Base-by-base conservation (phyloP, 805 yeast genomes). In the Yarrowia sp. region DNA sequence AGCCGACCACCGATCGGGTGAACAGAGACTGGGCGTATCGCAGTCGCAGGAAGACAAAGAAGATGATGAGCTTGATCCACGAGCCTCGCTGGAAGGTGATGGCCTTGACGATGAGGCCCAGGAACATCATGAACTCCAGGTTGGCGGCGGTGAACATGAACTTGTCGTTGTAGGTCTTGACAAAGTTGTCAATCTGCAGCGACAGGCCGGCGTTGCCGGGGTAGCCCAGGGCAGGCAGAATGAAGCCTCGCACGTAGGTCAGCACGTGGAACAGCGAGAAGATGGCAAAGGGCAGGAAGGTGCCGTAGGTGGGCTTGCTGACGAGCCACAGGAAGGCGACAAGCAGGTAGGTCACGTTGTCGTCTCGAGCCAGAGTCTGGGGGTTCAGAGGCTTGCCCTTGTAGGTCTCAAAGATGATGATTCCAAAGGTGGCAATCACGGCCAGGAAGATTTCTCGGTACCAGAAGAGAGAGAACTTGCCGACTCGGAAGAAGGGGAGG, bases 231-330 rank as follows among this genome's bases (percentile, higher is more conserved):
- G 85, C 80, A 46, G 98, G 97, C 65, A 93, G 80, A 68, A 94
- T 71, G 71, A 82, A 84, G 49, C 86, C 82, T 72, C 89, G 86
- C 67, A 84, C 71, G 79, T 91, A 94, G 19, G 89, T 87, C 74
- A 92, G 80, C 12, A 86, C 87, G 76, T 93, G 98, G 85, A 94
- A 92, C 19, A 87, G 75, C 9, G 97, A 88, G 77, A 89, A 93
- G 68, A 90, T 80, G 55, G 86, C 80, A 75, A 90, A 92, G 67
- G 98, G 96, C 30, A 87, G 76, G 70, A 89, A 79, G 2, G 96
- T 84, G 67, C 90, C 75, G 40, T 85, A 77, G 70, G 85, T 84
- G 69, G 83, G 85, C 56, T 88, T 86, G 71, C 92, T 84, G 68
- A 87, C 75, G 74, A 83, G 78, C 86, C 87, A 85, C 50, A 80